Evolutionary conservation across 2,329 filamentous ascomycete species (phyloP).

Genomic region (Xylaria polymorpha): DNA sequence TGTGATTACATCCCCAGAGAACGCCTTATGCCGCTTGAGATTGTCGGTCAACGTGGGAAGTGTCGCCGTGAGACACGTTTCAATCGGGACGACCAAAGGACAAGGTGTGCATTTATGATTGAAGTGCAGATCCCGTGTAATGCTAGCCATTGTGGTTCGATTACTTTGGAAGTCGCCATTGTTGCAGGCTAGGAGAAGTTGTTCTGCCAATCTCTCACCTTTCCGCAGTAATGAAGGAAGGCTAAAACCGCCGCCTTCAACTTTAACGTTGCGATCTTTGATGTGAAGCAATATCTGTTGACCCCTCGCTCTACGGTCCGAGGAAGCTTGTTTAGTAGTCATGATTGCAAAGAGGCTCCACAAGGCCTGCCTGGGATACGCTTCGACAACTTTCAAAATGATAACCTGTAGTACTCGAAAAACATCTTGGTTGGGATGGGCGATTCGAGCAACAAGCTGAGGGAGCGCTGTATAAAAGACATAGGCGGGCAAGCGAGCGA

Average conservation of each 20-base stretch:
- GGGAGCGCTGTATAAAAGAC: slow-evolving; percentile 86
- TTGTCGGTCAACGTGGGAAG: slow-evolving; percentile 80
- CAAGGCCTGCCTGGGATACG: slow-evolving; percentile 89
- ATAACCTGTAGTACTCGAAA: slow-evolving; percentile 82
- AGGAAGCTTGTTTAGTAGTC: slow-evolving; percentile 75
- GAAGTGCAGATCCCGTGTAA: slow-evolving; percentile 83
- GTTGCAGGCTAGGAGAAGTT: slow-evolving; percentile 83
- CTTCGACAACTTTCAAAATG: slow-evolving; percentile 84
- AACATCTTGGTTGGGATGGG: slow-evolving; percentile 82
- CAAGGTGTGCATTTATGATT: slow-evolving; percentile 86
- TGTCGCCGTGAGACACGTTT: slow-evolving; percentile 83
- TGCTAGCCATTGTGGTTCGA: slow-evolving; percentile 74
- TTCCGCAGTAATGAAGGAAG: slow-evolving; percentile 77
- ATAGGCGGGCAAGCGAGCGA: slow-evolving; percentile 76
- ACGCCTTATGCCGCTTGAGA: slow-evolving; percentile 82
- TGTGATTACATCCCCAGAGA: slow-evolving; percentile 85
- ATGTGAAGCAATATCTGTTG: slow-evolving; percentile 64
- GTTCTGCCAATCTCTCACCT: slow-evolving; percentile 85
- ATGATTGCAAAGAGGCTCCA: slow-evolving; percentile 92
- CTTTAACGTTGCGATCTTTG: slow-evolving; percentile 61
- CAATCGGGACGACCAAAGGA: slow-evolving; percentile 87
- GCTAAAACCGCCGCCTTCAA: slow-evolving; percentile 66
- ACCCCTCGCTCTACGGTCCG: slow-evolving; percentile 70
- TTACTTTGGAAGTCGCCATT: slow-evolving; percentile 78
- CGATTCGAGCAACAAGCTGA: slow-evolving; percentile 95